phyloP scores from a whole-genome alignment of 2,329 filamentous ascomycete species.

The Monosporascus sp. region DNA sequence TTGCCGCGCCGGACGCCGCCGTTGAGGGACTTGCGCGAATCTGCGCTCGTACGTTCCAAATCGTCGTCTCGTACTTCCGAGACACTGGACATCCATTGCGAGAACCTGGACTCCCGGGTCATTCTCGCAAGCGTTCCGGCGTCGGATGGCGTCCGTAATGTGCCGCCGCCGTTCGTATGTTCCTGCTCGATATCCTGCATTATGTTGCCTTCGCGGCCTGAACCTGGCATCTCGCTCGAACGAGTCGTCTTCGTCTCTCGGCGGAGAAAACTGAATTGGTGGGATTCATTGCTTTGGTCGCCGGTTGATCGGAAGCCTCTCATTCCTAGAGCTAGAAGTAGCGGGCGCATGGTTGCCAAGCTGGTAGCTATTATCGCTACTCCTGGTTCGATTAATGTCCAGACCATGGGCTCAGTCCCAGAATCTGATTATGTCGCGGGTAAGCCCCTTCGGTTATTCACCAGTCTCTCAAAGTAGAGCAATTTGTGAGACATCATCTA shows the following conservation, averaged over 20 bases:
- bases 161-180: conserved; percentile 5
- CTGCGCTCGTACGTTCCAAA: conserved; percentile 3
- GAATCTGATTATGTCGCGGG: conserved; percentile 27
- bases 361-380: conserved; percentile 50
- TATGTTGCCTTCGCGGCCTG: conserved; percentile 30
- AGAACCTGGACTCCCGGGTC: conserved; percentile 9
- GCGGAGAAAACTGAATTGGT: conserved; percentile 16
- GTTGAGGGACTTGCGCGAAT: conserved; percentile 7
- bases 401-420: conserved; percentile 48
- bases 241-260: conserved; percentile 20
- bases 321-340: conserved; percentile 43
- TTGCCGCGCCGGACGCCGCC: conserved; percentile 11
- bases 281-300: conserved; percentile 25
- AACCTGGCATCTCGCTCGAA: conserved; percentile 25
- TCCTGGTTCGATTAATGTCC: conserved; percentile 52
- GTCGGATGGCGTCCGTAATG: conserved; percentile 5
- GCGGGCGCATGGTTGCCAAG: conserved; percentile 48
- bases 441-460: background rate
- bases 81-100: conserved; percentile 9
- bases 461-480: background rate
- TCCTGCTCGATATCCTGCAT: conserved; percentile 29
- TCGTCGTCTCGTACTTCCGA: conserved; percentile 13
- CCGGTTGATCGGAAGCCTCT: conserved; percentile 39
- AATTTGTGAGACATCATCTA: background rate
- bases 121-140: conserved; percentile 7